Percentiles rank a stretch among this genome's conserved stretches.
phyloP scores from a whole-genome alignment of 805 yeast genomes.

The Yarrowia hollandica region DNA sequence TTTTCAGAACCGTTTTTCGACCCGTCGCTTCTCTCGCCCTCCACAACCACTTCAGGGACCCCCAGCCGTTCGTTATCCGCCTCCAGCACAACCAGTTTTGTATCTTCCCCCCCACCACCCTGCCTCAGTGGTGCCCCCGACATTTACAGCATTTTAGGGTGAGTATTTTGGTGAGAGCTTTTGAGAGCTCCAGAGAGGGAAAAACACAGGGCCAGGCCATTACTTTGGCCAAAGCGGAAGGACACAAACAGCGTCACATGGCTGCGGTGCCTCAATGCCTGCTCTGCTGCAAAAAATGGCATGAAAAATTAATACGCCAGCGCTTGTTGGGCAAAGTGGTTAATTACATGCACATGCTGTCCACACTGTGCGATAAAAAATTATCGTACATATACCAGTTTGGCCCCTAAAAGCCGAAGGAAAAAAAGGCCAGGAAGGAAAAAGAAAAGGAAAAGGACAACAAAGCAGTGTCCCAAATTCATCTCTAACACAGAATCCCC shows the following conservation, averaged over 20 bases:
- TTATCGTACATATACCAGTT: background rate
- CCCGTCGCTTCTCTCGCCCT: background rate
- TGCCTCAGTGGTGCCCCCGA: background rate
- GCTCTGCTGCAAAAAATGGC: too few relatives aligned
- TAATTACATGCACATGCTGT: constrained; percentile 1
- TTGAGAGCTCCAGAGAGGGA: too few relatives aligned
- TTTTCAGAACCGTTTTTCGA: background rate
- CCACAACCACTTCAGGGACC: too few relatives aligned
- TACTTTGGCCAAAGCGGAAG: background rate
- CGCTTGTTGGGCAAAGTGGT: constrained; percentile 1
- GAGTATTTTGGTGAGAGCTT: constrained; percentile 1
- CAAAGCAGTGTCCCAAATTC: too few relatives aligned
- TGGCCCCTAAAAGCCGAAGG: background rate
- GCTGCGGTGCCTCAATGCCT: background rate
- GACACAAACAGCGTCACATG: background rate
- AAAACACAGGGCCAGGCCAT: background rate
- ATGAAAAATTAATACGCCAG: background rate
- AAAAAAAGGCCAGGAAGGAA: background rate
- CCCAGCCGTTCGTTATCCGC: constrained; percentile 10
- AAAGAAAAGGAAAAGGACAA: too few relatives aligned
- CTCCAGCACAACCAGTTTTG: background rate
- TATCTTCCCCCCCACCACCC: background rate
- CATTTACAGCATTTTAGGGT: constrained; percentile 15
- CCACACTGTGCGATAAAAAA: constrained; percentile 4
- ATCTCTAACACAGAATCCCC: background rate